Base-by-base conservation (phyloP, 2,329 filamentous ascomycete species). In the Westerdykella sp. region DNA sequence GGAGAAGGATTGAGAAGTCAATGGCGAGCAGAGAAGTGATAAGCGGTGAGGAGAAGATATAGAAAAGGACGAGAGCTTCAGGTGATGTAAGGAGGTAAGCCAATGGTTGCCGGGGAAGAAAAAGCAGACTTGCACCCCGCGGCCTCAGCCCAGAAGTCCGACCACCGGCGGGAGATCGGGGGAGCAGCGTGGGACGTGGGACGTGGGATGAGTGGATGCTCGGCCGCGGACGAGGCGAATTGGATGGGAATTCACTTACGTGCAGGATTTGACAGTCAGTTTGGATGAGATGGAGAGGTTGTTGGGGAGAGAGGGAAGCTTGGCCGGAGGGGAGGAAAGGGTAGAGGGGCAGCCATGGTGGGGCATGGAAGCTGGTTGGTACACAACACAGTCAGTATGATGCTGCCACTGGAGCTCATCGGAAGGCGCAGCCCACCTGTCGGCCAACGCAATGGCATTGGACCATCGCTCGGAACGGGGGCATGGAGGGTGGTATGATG, bases 181-280 rank as follows among this genome's bases (percentile, higher is more conserved):
- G 37, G 38, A 23, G 38, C 48, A 36, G 48, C 49, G 55, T 49
- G 52, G 54, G 49, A 42, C 50, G 54, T 43, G 52, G 50, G 54
- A 49, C 50, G 54, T 43, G 52, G 50, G 54, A 49, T 55, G 51
- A 43, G 44, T 28, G 11, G 7, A 45, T 42, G 50, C 41, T 53
- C 63, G 63, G 63, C 62, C 62, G 63, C 62, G 63, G 63, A 65
- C 51, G 56, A 56, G 46, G 52, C 47, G 47, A 48, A 46, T 44
- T 48, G 45, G 38, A 52, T 52, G 57, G 44, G 45, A 48, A 51
- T 50, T 54, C 53, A 65, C 62, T 61, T 63, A 66, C 62, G 51
- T 59, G 57, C 44, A 50, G 51, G 46, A 43, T 57, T 54, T 47
- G 43, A 42, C 31, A 23, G 45, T 53, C 42, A 44, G 42, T 36